Conservation (phyloP, 2,329 filamentous ascomycete species). For the Trichoderma koningiopsis region DNA sequence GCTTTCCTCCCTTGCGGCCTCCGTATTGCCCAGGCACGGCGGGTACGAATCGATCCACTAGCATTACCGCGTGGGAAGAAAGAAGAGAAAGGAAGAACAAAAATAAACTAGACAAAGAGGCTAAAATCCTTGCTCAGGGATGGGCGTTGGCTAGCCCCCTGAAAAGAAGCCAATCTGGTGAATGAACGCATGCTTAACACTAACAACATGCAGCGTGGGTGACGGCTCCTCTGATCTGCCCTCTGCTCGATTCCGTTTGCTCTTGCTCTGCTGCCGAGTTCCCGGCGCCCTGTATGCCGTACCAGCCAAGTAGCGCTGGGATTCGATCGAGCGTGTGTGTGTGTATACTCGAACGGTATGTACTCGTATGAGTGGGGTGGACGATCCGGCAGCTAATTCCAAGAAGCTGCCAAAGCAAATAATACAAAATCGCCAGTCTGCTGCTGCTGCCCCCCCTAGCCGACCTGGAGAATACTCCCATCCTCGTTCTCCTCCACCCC, state of each 20-base stretch:
- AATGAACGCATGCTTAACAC: not conserved
- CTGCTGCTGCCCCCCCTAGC: constrained; percentile 8
- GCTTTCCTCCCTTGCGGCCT: constrained; percentile 11
- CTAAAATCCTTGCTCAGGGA: not conserved
- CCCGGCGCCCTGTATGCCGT: constrained; percentile 7
- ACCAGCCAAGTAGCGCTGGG: constrained; percentile 2
- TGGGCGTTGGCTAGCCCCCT: not conserved
- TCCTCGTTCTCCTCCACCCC: not conserved
- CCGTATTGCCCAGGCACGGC: not conserved
- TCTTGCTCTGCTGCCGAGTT: constrained; percentile 7
- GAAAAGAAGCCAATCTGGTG: not conserved
- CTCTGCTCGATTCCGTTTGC: not conserved
- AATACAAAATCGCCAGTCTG: constrained; percentile 21
- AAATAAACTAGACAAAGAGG: not conserved
- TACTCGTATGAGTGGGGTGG: constrained; percentile 15
- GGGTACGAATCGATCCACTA: not conserved
- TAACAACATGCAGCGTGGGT: not conserved
- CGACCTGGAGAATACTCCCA: not conserved
- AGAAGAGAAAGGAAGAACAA: not conserved
- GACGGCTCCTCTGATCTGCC: not conserved
- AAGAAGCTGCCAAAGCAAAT: constrained; percentile 20
- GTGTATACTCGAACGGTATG: not conserved
- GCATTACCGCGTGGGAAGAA: not conserved
- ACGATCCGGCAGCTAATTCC: constrained; percentile 21
- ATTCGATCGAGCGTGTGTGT: not conserved